A percentile compares a stretch with the other conserved stretches of the same genome.
These are phyloP conservation scores for Pinguiococcus pyrenoidosus DNA, from an alignment of 108 stramenopile genomes.

Conservation along the genomic window DNA sequence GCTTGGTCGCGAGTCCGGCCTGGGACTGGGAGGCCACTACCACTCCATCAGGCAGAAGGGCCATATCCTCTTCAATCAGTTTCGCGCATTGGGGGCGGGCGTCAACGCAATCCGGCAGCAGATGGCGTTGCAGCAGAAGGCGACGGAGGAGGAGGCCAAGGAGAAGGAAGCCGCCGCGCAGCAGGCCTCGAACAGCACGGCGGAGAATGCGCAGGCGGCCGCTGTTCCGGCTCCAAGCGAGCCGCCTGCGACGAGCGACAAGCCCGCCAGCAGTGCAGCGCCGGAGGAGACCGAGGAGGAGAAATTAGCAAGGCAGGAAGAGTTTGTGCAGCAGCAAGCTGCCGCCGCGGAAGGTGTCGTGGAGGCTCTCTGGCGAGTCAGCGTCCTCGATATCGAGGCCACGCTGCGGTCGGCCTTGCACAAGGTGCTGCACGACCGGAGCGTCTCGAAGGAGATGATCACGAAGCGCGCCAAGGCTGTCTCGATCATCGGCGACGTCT, in stretches of 20 bases:
- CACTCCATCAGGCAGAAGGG: not conserved
- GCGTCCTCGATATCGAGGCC: slow-evolving; percentile 56
- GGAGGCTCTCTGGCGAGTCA: slow-evolving; percentile 55
- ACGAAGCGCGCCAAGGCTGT: slow-evolving; percentile 44
- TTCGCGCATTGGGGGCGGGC: not conserved
- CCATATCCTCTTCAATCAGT: not conserved
- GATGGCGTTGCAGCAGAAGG: slow-evolving; percentile 46
- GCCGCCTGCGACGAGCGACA: too few relatives aligned
- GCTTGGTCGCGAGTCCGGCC: not conserved
- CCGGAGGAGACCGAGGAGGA: slow-evolving; percentile 54
- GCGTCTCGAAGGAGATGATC: slow-evolving; percentile 41
- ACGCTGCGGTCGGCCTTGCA: slow-evolving; percentile 52
- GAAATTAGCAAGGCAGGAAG: slow-evolving; percentile 23
- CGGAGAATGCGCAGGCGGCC: too few relatives aligned
- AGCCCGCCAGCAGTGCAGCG: too few relatives aligned
- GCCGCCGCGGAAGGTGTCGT: slow-evolving; percentile 38
- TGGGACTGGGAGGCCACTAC: not conserved
- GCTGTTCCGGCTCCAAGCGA: too few relatives aligned
- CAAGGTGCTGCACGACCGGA: slow-evolving; percentile 58
- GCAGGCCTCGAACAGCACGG: too few relatives aligned
- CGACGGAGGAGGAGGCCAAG: slow-evolving; percentile 35
- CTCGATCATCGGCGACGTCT: slow-evolving; percentile 44
- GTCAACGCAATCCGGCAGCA: slow-evolving; percentile 38
- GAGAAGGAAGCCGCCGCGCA: too few relatives aligned
- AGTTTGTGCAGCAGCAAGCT: slow-evolving; percentile 36